Conservation (phyloP, 2,329 filamentous ascomycete genomes). For the Sporothrix pseudoabietina region DNA sequence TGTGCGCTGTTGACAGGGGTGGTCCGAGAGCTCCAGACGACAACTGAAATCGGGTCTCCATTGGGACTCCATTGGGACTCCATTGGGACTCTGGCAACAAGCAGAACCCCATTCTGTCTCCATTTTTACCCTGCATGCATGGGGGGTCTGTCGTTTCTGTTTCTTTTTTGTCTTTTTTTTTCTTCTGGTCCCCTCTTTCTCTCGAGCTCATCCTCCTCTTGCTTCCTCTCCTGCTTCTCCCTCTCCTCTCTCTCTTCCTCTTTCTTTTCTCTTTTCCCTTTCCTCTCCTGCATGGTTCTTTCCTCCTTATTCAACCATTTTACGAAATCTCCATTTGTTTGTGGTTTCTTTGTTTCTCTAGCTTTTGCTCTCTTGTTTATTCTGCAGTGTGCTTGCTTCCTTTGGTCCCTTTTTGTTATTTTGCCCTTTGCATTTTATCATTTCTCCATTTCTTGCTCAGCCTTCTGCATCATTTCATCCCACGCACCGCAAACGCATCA, state of each 20-base stretch:
- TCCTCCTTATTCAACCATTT: conserved; percentile 12
- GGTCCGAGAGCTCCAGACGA: conserved; percentile 20
- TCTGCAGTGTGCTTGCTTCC: conserved; percentile 10
- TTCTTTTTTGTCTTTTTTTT: conserved; percentile 6
- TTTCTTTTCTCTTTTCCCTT: not conserved
- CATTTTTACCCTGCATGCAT: conserved; percentile 11
- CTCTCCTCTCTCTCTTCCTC: not conserved
- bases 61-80: conserved; percentile 7
- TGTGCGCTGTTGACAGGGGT: conserved; percentile 10
- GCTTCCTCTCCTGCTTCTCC: not conserved
- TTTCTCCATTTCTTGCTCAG: not conserved
- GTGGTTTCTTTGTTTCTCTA: conserved; percentile 15
- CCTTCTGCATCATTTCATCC: not conserved
- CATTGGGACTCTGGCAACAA: not conserved
- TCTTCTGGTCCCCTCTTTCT: conserved; percentile 3
- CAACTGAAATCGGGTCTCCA: not conserved
- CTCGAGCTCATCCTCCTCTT: not conserved
- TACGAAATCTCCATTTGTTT: conserved; percentile 13
- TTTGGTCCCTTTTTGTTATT: conserved; percentile 16
- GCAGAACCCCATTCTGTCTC: conserved; percentile 1
- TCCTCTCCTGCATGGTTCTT: not conserved
- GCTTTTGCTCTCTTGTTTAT: conserved; percentile 20
- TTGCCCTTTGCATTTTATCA: conserved; percentile 15
- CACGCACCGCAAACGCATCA: not conserved
- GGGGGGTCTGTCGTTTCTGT: conserved; percentile 7